Conservation (phyloP, 371 early-diverging fungal species). For the Mortierella sp. region DNA sequence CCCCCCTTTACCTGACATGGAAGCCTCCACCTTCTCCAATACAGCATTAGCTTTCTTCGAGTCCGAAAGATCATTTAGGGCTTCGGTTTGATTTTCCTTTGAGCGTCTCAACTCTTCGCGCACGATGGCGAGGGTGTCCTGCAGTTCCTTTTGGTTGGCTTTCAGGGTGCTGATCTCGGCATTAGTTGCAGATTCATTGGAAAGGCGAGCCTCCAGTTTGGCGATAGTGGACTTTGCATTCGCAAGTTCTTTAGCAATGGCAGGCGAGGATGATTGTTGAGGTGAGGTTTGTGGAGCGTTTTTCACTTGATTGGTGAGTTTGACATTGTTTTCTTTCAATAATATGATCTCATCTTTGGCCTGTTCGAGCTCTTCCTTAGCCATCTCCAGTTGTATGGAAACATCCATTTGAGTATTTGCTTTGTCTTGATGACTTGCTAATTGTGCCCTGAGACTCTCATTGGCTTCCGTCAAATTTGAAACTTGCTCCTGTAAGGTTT, state of each 20-base stretch:
- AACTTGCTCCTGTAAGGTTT: conserved; percentile 29
- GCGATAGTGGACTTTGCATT: conserved; percentile 35
- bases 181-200: conserved; percentile 11
- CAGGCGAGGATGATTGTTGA: conserved; percentile 12
- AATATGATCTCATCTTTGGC: conserved; percentile 25
- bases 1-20: conserved; percentile 16
- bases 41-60: conserved; percentile 16
- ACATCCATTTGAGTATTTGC: conserved; percentile 19
- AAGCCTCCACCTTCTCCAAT: conserved; percentile 16
- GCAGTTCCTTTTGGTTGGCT: conserved; percentile 24
- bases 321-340: conserved; percentile 25
- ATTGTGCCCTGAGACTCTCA: conserved; percentile 25
- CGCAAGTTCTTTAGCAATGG: conserved; percentile 23
- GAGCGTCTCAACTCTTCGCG: conserved; percentile 18
- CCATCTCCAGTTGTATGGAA: conserved; percentile 36
- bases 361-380: conserved; percentile 43
- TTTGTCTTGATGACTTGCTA: conserved; percentile 11
- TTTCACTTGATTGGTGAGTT: conserved; percentile 20
- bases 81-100: conserved; percentile 14
- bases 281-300: conserved; percentile 1
- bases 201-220: conserved; percentile 24
- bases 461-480: conserved; percentile 14
- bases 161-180: conserved; percentile 11
- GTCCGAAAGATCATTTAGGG: conserved; percentile 18
- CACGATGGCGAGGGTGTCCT: conserved; percentile 9